Base-by-base conservation (phyloP, 306 rosid species). In the Pterocarpus santalinus region DNA sequence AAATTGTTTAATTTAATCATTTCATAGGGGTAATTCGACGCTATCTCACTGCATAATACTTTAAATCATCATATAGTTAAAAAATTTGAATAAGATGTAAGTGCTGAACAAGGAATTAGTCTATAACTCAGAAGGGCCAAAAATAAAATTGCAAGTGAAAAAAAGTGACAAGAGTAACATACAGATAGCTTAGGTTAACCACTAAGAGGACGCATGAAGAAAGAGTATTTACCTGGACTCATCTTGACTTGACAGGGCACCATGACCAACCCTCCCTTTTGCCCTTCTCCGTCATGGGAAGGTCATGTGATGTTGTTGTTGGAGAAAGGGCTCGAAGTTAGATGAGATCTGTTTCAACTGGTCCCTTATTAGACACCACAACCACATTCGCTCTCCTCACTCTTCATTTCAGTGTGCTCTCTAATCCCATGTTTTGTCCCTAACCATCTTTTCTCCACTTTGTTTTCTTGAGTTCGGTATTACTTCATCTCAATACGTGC, bases 151-250 rank as follows among this genome's bases (percentile, higher is more conserved):
- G 65, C 15, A 49, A 49, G 7, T 65, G n/a, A 16, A 36, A 35
- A 17, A 63, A 38, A 22, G 17, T 11, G 1, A 35, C 5, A 28
- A 41, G 51, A 64, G 33, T 4, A 75, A n/a, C 51, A 75, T 75
- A 63, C 22, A 75, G 17, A 30, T 67, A 30, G 22, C 17, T 55
- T 56, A 41, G 14, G 60, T 66, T 8, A 7, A 14, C 9, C 33
- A 30, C 16, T 64, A 64, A 41, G 38, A 51, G 73, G 8, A 33
- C 7, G 35, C 11, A 43, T 33, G 51, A 34, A 76, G 28, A 22
- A 22, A 22, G 28, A 22, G 28, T 22, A 22, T 8, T 51, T 80
- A 80, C 84, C 84, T 80, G 73, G 33, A 30, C 46, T 35, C 13
- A 28, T 17, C 14, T 69, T 43, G 47, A 8, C 6, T 5, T 43